phyloP scores from a whole-genome alignment of 768 basidiomycete species.

The Tubosaeta sp. region DNA sequence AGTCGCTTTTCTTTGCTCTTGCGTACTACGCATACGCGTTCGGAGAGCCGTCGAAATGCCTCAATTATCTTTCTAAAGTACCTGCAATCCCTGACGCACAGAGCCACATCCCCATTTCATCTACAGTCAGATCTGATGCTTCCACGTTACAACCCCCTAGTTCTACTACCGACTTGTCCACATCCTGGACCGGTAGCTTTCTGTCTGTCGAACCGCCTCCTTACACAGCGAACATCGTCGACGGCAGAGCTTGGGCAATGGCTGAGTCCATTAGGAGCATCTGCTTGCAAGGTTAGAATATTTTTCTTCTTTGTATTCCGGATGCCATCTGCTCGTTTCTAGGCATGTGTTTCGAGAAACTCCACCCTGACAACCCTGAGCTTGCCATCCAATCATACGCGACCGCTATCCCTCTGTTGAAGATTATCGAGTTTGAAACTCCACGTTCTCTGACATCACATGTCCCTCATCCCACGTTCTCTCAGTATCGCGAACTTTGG shows the following conservation, averaged over 20 bases:
- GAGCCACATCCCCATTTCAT: constrained; percentile 45
- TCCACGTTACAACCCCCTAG: constrained; percentile 36
- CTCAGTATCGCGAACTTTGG: constrained; percentile 76
- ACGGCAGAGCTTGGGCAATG: constrained; percentile 70
- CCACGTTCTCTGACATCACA: constrained; percentile 29
- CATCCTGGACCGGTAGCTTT: constrained; percentile 50
- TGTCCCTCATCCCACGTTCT: constrained; percentile 45
- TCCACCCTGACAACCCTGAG: constrained; percentile 44
- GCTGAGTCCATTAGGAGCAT: constrained; percentile 70
- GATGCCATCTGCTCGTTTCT: constrained; percentile 1
- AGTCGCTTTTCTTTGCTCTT: constrained; percentile 66
- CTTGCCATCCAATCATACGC: constrained; percentile 58
- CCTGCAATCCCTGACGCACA: constrained; percentile 52
- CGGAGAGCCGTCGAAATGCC: constrained; percentile 58
- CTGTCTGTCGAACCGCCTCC: constrained; percentile 38
- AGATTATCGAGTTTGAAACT: constrained; percentile 45
- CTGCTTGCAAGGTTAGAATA: constrained; percentile 66
- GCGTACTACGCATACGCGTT: constrained; percentile 83
- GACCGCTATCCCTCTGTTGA: constrained; percentile 51
- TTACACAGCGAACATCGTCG: constrained; percentile 51
- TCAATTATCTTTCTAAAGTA: constrained; percentile 53
- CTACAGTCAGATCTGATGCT: constrained; percentile 39
- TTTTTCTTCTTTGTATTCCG: neutral
- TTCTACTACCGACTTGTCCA: constrained; percentile 36
- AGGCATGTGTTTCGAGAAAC: constrained; percentile 77